Base-by-base conservation (phyloP, 371 early-diverging fungal species). In the Lichtheimia ramosa region DNA sequence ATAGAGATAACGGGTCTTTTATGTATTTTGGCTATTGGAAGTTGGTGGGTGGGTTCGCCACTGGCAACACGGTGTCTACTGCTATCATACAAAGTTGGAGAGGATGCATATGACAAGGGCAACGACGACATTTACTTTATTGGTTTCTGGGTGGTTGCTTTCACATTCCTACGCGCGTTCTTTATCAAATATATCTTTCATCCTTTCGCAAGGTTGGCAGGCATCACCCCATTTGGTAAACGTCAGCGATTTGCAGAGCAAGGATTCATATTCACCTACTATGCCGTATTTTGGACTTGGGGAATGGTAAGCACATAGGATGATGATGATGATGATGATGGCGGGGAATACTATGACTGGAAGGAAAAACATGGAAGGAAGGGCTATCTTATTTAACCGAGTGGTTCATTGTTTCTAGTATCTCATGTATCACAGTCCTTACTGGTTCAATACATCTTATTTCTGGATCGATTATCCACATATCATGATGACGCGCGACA, bases 391-490 rank as follows among this genome's bases (percentile, higher is more conserved):
- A 8, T 34, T 34, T 34, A 34, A 34, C 34, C 34, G 34, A 34
- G 34, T 8, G 10, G 10, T 34, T 34, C 34, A 34, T 34, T 34
- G 34, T 42, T 13, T 43, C 7, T 68, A 85, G 84, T 75, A 67
- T 54, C 66, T 84, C 28, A 76, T 86, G 70, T 86, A 85, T 64
- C 50, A 81, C 53, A 82, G 85, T 41, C 83, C 83, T 23, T 80
- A 89, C 66, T 92, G 89, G 90, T 73, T 89, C 54, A 83, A 89
- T 66, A 83, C 87, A 6, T 55, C 76, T 2, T 73, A 81, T 27
- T 89, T 76, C 62, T 91, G 92, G 90, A 82, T 82, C 34, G 84
- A 79, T 59, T 89, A 89, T 61, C 92, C 89, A 5, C 88, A 88
- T 56, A 79, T 74, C 0, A 74, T 79, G 5, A 65, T 84, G 15